These are phyloP conservation scores for Metschnikowia bowlesiae DNA, from an alignment of 805 yeast species.

Conservation along the genomic window DNA sequence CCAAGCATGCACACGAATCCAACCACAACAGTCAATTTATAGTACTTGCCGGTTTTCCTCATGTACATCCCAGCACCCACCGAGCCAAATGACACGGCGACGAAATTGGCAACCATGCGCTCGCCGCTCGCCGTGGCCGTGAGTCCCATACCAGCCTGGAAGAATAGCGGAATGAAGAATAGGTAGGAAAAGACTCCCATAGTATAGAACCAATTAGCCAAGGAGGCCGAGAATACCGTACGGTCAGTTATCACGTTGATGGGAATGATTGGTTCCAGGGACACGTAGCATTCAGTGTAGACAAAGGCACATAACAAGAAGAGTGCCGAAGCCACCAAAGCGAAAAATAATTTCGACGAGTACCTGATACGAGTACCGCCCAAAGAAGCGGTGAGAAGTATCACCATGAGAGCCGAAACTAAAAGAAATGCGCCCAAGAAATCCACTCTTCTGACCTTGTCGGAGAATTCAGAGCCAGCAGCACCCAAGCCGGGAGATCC, in stretches of 20 bases:
- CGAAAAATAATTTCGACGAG: conserved; percentile 38
- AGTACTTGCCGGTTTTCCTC: conserved; percentile 64
- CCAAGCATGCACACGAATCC: conserved; percentile 49
- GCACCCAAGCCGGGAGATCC: conserved; percentile 57
- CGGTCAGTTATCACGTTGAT: conserved; percentile 51
- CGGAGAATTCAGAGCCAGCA: conserved; percentile 40
- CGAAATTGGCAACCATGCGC: conserved; percentile 60
- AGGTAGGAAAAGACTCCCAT: conserved; percentile 62
- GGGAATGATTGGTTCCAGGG: conserved; percentile 67
- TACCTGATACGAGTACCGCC: conserved; percentile 56
- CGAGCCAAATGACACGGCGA: conserved; percentile 67
- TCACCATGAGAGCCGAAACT: conserved; percentile 52
- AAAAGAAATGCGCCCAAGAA: conserved; percentile 32
- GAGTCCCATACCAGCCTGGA: conserved; percentile 48
- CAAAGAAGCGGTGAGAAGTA: conserved; percentile 61
- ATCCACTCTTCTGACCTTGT: conserved; percentile 49
- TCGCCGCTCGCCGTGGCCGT: conserved; percentile 55
- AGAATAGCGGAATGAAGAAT: conserved; percentile 69
- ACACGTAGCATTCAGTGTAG: conserved; percentile 47
- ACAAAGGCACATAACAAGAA: conserved; percentile 40
- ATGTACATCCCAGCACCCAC: conserved; percentile 63
- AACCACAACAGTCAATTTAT: conserved; percentile 39
- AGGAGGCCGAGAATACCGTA: conserved; percentile 60
- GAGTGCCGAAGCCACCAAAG: conserved; percentile 29
- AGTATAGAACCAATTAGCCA: conserved; percentile 66